phyloP scores from a whole-genome alignment of 805 yeast species.

The Zygotorulaspora danielsina region DNA sequence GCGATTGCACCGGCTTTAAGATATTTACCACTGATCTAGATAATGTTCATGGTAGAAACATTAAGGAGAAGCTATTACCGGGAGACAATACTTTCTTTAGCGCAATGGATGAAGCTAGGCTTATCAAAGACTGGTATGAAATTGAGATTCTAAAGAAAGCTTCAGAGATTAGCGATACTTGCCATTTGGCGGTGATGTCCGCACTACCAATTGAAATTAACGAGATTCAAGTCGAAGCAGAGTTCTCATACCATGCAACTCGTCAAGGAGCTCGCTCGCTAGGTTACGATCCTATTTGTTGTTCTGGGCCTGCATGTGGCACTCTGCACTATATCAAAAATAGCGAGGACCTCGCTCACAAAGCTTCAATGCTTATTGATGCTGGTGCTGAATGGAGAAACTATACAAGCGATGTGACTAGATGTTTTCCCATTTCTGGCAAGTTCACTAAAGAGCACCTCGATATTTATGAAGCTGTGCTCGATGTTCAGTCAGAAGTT shows the following conservation, averaged over 20 bases:
- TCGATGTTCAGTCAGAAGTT: slow-evolving; percentile 73
- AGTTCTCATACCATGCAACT: slow-evolving; percentile 85
- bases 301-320: slow-evolving; percentile 88
- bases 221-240: slow-evolving; percentile 94
- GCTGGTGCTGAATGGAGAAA: slow-evolving; percentile 98
- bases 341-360: slow-evolving; percentile 56
- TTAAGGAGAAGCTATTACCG: slow-evolving; percentile 39
- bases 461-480: slow-evolving; percentile 73
- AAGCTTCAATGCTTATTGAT: slow-evolving; percentile 73
- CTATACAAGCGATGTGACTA: slow-evolving; percentile 90
- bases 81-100: slow-evolving; percentile 50
- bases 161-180: slow-evolving; percentile 76
- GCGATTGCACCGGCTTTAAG: slow-evolving; percentile 26
- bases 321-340: slow-evolving; percentile 87
- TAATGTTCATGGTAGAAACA: slow-evolving; percentile 38
- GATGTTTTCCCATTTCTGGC: slow-evolving; percentile 91
- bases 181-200: slow-evolving; percentile 89
- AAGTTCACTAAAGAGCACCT: slow-evolving; percentile 85
- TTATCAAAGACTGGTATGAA: slow-evolving; percentile 81
- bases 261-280: slow-evolving; percentile 89
- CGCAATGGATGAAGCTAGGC: slow-evolving; percentile 83
- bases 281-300: slow-evolving; percentile 93
- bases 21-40: slow-evolving; percentile 54
- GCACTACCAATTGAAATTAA: slow-evolving; percentile 82
- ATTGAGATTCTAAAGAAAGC: slow-evolving; percentile 74